These are phyloP conservation scores for Brassica balearica DNA, from an alignment of 441 rosid species.

Conservation along the genomic window DNA sequence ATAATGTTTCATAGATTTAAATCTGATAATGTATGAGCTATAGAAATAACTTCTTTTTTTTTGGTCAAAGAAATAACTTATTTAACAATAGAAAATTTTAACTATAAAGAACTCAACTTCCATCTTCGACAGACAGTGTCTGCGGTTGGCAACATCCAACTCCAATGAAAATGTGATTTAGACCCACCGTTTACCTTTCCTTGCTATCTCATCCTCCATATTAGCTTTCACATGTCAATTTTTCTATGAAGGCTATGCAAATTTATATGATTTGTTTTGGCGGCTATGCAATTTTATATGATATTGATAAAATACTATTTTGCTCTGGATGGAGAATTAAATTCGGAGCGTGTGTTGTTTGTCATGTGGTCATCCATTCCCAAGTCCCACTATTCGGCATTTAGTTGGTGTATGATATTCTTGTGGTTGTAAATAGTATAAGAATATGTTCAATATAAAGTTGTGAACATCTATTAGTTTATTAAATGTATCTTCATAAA, in stretches of 20 bases:
- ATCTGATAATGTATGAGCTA: not conserved
- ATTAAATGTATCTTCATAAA: not conserved
- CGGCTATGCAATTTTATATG: not conserved
- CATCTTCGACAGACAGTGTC: not conserved
- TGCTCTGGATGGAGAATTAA: not conserved
- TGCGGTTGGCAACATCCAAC: not conserved
- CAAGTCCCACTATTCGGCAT: not conserved
- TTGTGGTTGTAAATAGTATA: not conserved
- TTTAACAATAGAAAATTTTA: not conserved
- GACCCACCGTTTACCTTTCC: not conserved
- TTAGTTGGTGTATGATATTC: not conserved
- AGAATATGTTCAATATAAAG: not conserved
- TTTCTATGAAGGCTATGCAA: not conserved
- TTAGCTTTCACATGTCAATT: not conserved
- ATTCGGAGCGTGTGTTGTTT: conserved; percentile 4
- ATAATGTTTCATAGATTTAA: not conserved
- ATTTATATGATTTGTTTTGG: not conserved
- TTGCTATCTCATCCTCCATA: not conserved
- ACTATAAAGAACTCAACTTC: not conserved
- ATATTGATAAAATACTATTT: not conserved
- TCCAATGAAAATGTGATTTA: not conserved
- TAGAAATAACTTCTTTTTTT: not conserved
- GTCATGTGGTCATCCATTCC: not conserved
- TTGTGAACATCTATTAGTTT: not conserved
- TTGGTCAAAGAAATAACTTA: not conserved